Evolutionary conservation across 306 rosid species (phyloP).

Genomic region (Corylus americana): DNA sequence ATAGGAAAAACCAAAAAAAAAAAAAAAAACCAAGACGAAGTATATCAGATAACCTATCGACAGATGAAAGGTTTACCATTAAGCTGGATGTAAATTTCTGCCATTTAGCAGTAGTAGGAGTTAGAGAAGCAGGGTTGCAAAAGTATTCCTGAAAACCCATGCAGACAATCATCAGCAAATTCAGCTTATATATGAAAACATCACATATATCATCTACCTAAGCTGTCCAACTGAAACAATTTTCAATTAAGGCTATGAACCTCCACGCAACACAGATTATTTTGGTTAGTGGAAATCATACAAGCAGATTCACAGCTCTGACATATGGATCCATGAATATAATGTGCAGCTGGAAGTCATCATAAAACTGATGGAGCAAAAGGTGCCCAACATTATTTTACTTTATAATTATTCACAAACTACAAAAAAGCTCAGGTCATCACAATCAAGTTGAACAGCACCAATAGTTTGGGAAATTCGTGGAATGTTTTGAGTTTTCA

Average conservation of each 20-base stretch:
- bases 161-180: conserved; percentile 22
- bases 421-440: background rate
- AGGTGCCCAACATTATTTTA: background rate
- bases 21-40: background rate
- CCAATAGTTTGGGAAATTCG: background rate
- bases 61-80: conserved; percentile 49
- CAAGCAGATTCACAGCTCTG: background rate
- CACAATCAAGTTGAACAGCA: background rate
- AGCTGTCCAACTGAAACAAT: background rate
- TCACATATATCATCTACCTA: background rate
- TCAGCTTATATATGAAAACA: background rate
- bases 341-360: background rate
- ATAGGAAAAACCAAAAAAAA: conserved; percentile 3
- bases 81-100: conserved; percentile 79
- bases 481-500: background rate
- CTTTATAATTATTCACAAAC: background rate
- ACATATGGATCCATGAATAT: background rate
- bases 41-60: conserved; percentile 9
- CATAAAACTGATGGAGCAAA: no score
- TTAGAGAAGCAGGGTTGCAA: conserved; percentile 72
- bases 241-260: background rate
- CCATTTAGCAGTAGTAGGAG: conserved; percentile 76
- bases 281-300: background rate
- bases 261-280: background rate
- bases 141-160: conserved; percentile 70